phyloP scores from a whole-genome alignment of 495 filamentous ascomycete genomes.

The Lophium mytilinum region DNA sequence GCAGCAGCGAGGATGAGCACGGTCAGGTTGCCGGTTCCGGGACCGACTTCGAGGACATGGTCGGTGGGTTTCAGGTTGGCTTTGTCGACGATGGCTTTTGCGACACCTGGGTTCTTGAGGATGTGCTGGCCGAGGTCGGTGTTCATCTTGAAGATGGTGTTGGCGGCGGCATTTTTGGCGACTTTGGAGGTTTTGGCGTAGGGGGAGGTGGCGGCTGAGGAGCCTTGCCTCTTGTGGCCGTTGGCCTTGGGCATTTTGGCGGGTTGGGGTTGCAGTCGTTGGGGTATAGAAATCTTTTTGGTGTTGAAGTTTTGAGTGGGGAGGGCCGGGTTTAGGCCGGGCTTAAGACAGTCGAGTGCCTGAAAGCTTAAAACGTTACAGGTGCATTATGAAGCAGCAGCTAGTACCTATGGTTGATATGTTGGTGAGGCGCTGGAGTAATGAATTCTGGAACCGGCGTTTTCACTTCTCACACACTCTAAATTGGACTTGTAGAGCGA shows the following conservation, averaged over 20 bases:
- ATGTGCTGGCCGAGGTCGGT: conserved; percentile 86
- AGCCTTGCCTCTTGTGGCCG: background rate
- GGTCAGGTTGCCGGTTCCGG: conserved; percentile 81
- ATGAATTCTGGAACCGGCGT: too few relatives aligned
- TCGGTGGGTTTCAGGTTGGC: conserved; percentile 85
- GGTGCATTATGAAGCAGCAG: too few relatives aligned
- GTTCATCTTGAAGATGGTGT: conserved; percentile 86
- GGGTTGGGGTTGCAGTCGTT: background rate
- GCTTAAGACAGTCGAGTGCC: too few relatives aligned
- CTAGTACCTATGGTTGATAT: too few relatives aligned
- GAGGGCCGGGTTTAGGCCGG: too few relatives aligned
- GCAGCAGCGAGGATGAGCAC: conserved; percentile 80
- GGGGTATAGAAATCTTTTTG: too few relatives aligned
- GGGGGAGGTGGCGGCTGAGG: conserved; percentile 30
- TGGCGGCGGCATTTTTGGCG: conserved; percentile 46
- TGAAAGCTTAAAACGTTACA: too few relatives aligned
- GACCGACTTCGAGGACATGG: conserved; percentile 65
- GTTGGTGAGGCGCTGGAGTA: too few relatives aligned
- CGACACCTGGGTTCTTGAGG: conserved; percentile 90
- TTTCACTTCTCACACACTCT: too few relatives aligned
- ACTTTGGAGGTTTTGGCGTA: conserved; percentile 48
- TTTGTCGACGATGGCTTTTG: conserved; percentile 80
- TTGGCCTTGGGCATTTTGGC: background rate
- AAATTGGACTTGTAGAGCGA: too few relatives aligned
- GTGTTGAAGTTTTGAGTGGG: too few relatives aligned